phyloP scores from a whole-genome alignment of 2,329 filamentous ascomycete species.

The Cytospora mali region DNA sequence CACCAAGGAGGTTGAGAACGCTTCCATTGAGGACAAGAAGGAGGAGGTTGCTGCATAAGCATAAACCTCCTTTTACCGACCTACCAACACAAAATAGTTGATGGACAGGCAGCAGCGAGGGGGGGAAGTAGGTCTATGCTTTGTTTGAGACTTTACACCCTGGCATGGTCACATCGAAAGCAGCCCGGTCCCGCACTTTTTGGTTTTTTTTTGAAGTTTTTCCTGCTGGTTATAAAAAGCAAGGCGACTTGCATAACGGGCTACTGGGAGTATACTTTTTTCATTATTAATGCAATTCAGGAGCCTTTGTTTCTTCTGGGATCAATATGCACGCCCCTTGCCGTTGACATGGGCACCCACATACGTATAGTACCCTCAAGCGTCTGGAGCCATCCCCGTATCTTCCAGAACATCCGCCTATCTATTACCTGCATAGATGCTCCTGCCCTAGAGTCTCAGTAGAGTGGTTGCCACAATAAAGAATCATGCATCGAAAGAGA shows the following conservation, averaged over 20 bases:
- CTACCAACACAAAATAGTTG: not conserved
- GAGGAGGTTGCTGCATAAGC: constrained; percentile 37
- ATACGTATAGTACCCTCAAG: not conserved
- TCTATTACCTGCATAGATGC: not conserved
- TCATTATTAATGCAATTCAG: not conserved
- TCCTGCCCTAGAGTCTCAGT: not conserved
- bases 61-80: not conserved
- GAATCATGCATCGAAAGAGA: not conserved
- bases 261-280: not conserved
- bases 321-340: not conserved
- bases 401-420: not conserved
- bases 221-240: constrained; percentile 1
- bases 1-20: constrained; percentile 54
- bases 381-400: not conserved
- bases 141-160: not conserved
- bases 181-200: not conserved
- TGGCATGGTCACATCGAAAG: not conserved
- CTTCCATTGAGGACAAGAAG: constrained; percentile 56
- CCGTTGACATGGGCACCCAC: not conserved
- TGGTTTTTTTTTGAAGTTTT: not conserved
- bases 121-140: not conserved
- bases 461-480: not conserved
- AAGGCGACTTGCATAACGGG: constrained; percentile 13
- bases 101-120: not conserved
- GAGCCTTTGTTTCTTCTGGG: not conserved